Evolutionary conservation across 2,329 filamentous ascomycete genomes (phyloP).

Genomic region (Ceratocystis smalleyi): DNA sequence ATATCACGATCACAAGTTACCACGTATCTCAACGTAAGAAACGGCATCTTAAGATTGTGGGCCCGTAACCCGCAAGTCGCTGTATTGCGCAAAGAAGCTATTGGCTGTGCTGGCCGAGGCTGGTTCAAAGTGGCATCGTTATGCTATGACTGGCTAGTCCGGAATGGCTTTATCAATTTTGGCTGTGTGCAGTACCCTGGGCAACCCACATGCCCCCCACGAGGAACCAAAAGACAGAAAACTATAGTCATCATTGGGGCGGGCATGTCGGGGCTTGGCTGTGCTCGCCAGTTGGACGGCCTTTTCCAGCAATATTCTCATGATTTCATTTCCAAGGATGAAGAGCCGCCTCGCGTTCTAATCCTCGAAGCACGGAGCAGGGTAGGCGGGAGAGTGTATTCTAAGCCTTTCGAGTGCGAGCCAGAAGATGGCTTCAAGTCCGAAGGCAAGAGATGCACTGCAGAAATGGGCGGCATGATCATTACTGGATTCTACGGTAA

Average conservation of each 20-base stretch:
- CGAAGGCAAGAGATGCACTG: slow-evolving; percentile 54
- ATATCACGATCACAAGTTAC: slow-evolving; percentile 83
- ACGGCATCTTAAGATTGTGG: slow-evolving; percentile 86
- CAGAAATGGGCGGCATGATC: slow-evolving; percentile 96
- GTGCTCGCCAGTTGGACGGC: slow-evolving; percentile 80
- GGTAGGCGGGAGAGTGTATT: slow-evolving; percentile 87
- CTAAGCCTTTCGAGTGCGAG: slow-evolving; percentile 49
- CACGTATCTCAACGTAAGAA: slow-evolving; percentile 88
- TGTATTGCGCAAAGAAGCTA: slow-evolving; percentile 69
- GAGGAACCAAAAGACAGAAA: slow-evolving; percentile 38
- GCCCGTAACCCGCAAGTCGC: slow-evolving; percentile 67
- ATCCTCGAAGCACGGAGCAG: slow-evolving; percentile 75
- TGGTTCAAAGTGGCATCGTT: slow-evolving; percentile 83
- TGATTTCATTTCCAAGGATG: slow-evolving; percentile 46
- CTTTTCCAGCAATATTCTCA: slow-evolving; percentile 67
- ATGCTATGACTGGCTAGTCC: slow-evolving; percentile 82
- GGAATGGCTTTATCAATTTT: slow-evolving; percentile 90
- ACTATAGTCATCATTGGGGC: slow-evolving; percentile 80
- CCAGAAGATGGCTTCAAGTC: slow-evolving; percentile 30
- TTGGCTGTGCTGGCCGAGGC: slow-evolving; percentile 73
- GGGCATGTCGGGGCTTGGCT: slow-evolving; percentile 84
- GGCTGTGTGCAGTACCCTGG: slow-evolving; percentile 47
- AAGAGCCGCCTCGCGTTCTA: slow-evolving; percentile 57
- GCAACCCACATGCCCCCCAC: slow-evolving; percentile 38
- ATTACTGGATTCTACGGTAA: slow-evolving; percentile 97